Evolutionary conservation across 1,284 basidiomycete species (phyloP).

Genomic region (Cutaneotrichosporon sp.): DNA sequence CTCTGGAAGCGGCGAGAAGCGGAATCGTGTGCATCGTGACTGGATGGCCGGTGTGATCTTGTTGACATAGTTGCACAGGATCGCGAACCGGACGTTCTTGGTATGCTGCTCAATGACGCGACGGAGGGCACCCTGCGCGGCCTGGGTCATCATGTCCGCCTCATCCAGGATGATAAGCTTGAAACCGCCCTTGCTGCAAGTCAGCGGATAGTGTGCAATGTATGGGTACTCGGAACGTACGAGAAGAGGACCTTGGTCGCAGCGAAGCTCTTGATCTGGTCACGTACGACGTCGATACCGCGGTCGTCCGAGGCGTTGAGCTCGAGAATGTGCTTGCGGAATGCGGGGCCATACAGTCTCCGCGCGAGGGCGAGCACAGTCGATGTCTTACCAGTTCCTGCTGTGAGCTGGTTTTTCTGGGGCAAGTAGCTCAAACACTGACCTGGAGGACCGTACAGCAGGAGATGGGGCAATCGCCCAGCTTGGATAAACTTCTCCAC

Average conservation of each 20-base stretch:
- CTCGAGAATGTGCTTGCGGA: conserved; percentile 70
- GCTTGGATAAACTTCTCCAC: conserved; percentile 96
- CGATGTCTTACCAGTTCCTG: conserved; percentile 95
- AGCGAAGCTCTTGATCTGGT: conserved; percentile 98
- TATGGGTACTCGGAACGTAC: conserved; percentile 41
- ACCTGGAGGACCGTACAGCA: conserved; percentile 96
- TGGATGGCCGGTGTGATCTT: conserved; percentile 98
- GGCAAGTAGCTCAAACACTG: conserved; percentile 6
- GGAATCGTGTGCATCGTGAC: conserved; percentile 94
- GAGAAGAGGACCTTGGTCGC: conserved; percentile 81
- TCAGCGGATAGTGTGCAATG: too few relatives aligned
- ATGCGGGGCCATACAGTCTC: conserved; percentile 80
- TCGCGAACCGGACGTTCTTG: conserved; percentile 97
- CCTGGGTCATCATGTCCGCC: conserved; percentile 99
- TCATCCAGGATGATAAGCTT: conserved; percentile 98
- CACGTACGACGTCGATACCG: conserved; percentile 92
- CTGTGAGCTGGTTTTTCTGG: neutral
- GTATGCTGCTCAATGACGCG: conserved; percentile 99
- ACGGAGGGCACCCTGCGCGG: conserved; percentile 91
- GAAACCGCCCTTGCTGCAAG: conserved; percentile 67
- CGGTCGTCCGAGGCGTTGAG: conserved; percentile 98
- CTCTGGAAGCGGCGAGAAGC: conserved; percentile 91
- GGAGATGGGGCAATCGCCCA: conserved; percentile 86
- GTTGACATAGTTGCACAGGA: conserved; percentile 99
- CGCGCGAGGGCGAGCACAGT: conserved; percentile 92